phyloP scores from a whole-genome alignment of 202 grass and related monocot species.

The Brachypodium distachyon region DNA sequence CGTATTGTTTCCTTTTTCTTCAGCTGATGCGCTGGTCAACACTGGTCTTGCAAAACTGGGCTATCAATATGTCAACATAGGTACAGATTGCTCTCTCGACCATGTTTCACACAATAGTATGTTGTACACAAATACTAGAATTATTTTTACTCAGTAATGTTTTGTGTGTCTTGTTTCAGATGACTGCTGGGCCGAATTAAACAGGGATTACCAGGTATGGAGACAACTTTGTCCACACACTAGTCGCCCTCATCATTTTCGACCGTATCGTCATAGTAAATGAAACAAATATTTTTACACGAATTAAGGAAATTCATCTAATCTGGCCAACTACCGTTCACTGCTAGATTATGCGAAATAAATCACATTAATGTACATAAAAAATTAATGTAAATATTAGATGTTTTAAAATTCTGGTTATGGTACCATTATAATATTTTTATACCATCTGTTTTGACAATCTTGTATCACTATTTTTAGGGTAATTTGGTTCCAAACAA shows the following conservation, averaged over 20 bases:
- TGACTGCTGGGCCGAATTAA: conserved; percentile 88
- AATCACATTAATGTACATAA: not conserved
- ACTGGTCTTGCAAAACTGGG: conserved; percentile 76
- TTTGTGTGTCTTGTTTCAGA: conserved; percentile 45
- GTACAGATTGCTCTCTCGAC: conserved; percentile 7
- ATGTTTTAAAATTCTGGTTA: not conserved
- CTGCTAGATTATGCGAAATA: not conserved
- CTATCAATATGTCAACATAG: conserved; percentile 83
- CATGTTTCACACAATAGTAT: not conserved
- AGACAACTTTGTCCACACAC: not conserved
- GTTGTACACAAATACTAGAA: not conserved
- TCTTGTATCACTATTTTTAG: conserved; percentile 26
- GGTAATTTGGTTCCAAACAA: conserved; percentile 60
- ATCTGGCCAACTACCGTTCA: not conserved
- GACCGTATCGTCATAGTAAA: conserved; percentile 3
- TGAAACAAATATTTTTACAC: not conserved
- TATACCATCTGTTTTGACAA: conserved; percentile 7
- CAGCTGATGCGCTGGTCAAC: conserved; percentile 86
- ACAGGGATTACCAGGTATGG: conserved; percentile 70
- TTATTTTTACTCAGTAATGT: not conserved
- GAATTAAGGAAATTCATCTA: not conserved
- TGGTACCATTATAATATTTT: not conserved
- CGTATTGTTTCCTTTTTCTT: not conserved
- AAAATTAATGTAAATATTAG: not conserved
- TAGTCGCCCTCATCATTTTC: conserved; percentile 18